phyloP scores from a whole-genome alignment of 2,329 filamentous ascomycete genomes.

The Fusarium transvaalense region DNA sequence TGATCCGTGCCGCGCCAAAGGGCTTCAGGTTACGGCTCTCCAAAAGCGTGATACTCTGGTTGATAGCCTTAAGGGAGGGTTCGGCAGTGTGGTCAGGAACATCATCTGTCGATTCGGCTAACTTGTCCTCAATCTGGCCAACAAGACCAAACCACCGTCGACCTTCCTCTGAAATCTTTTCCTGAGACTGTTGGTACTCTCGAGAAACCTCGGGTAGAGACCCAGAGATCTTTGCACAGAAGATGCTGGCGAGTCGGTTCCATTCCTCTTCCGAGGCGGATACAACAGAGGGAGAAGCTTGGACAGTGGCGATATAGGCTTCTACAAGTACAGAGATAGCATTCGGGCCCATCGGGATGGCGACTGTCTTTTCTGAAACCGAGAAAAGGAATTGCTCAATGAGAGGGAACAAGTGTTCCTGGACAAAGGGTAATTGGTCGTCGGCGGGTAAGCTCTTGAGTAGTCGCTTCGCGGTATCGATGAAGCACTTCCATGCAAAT shows the following conservation, averaged over 20 bases:
- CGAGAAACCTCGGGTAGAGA: conserved; percentile 87
- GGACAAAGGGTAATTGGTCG: conserved; percentile 61
- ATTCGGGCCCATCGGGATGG: conserved; percentile 52
- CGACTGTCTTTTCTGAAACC: conserved; percentile 53
- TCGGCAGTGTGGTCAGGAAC: conserved; percentile 49
- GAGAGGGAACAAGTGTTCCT: conserved; percentile 66
- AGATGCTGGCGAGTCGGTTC: conserved; percentile 68
- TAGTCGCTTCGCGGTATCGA: conserved; percentile 71
- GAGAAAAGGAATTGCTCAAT: conserved; percentile 67
- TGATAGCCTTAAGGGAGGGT: conserved; percentile 51
- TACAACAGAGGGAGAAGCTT: conserved; percentile 58
- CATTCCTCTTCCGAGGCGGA: conserved; percentile 70
- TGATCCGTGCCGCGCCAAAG: conserved; percentile 64
- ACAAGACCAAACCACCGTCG: conserved; percentile 75
- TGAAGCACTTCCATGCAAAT: conserved; percentile 81
- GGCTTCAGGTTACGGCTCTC: conserved; percentile 67
- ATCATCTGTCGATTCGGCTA: conserved; percentile 30
- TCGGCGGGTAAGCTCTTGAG: conserved; percentile 59
- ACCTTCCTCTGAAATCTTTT: conserved; percentile 73
- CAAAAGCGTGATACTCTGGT: conserved; percentile 58
- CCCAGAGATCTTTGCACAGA: conserved; percentile 76
- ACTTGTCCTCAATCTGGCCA: conserved; percentile 58
- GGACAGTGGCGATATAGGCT: conserved; percentile 60
- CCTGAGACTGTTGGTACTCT: conserved; percentile 80
- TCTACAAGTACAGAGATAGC: conserved; percentile 59